Evolutionary conservation across 2,329 filamentous ascomycete species (phyloP), one percentile per base, ranked within the genome.

Genomic region (Thermochaetoides dissita): DNA sequence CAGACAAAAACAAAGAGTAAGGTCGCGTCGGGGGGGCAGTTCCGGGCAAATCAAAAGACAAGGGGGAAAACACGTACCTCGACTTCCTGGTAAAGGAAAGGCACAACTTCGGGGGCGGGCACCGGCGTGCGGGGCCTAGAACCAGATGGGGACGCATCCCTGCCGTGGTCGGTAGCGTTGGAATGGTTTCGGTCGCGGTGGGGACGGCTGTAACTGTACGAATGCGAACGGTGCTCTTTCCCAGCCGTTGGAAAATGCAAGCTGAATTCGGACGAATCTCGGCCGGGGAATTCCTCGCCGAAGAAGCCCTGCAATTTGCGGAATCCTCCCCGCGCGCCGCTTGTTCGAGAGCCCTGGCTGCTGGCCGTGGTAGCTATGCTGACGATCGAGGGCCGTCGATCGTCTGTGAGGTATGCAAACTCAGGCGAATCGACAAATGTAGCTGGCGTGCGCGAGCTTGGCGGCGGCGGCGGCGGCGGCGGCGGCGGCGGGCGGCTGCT

Each of bases 1-100:
- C 5, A 24, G 17, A 24, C 5, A 24, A 24, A 24, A 5, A 24
- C 17, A 24, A 24, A 24, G 5, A 24, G 17, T 24, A 3, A 24
- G 17, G 17, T 24, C 17, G 17, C 17, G 17, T 24, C 5, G 17
- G 17, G 17, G 17, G 17, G 5, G 37, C 33, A 32, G 39, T 45
- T 36, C 39, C 35, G 51, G 17, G 17, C 17, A 24, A 24, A 24
- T 24, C 17, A 5, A 5, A 24, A 3, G 17, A 24, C 17, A 24
- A 24, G 17, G 42, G 45, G 42, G 39, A 34, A 11, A 45, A 37
- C 31, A 71, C 78, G 67, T 61, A 84, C 81, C 66, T 84, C 76
- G 51, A 74, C 74, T 58, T 91, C 85, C 62, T 96, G 91, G 58
- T 91, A 96, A 48, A 94, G 72, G 72, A 94, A 98, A n/a, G 91